phyloP scores from a whole-genome alignment of 371 early-diverging fungal genomes.

The Mortierella sp. region DNA sequence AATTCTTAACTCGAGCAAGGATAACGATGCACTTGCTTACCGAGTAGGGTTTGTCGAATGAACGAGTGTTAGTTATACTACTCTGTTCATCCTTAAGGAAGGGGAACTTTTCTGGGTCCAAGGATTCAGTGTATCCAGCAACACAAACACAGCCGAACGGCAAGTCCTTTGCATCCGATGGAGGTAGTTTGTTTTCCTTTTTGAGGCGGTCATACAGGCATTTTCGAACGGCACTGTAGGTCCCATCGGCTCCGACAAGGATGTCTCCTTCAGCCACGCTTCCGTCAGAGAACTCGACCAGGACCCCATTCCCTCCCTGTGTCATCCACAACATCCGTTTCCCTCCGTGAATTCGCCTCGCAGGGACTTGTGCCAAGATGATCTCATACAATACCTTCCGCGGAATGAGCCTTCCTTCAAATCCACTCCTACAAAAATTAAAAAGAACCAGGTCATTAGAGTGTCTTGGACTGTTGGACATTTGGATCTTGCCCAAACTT shows the following conservation, averaged over 20 bases:
- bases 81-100: not conserved
- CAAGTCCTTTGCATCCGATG: not conserved
- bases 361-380: not conserved
- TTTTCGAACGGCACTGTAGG: slow-evolving; percentile 12
- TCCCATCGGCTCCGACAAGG: slow-evolving; percentile 25
- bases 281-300: not conserved
- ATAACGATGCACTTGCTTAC: not conserved
- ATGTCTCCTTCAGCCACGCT: slow-evolving; percentile 1
- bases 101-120: slow-evolving; percentile 13
- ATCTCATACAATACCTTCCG: not conserved
- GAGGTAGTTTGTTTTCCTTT: slow-evolving; percentile 5
- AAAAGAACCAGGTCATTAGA: too few species aligned
- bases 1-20: not conserved
- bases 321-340: not conserved
- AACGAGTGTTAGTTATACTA: not conserved
- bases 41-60: slow-evolving; percentile 11
- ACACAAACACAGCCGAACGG: slow-evolving; percentile 19
- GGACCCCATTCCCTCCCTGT: not conserved
- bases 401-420: not conserved
- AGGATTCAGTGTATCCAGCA: slow-evolving; percentile 6
- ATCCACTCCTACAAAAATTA: not conserved
- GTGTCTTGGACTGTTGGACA: too few species aligned
- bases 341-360: not conserved
- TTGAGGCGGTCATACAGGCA: not conserved
- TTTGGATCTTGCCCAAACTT: too few species aligned